Evolutionary conservation across 2,329 filamentous ascomycete species (phyloP).

Genomic region (Pestalotiopsis sp.): DNA sequence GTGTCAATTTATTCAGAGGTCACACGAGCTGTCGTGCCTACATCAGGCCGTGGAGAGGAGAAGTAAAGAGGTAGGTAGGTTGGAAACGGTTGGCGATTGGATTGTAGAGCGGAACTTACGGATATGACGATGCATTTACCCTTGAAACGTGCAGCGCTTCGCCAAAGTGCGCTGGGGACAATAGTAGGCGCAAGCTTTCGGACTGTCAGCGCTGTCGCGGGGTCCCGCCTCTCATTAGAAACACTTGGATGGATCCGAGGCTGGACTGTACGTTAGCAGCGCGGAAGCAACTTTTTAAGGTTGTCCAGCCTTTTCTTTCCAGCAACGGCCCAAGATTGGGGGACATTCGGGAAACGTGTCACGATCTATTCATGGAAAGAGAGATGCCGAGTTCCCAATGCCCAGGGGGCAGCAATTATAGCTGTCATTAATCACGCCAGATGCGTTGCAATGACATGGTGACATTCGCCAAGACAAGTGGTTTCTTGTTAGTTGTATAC

Average conservation of each 20-base stretch:
- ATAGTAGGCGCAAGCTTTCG: background rate
- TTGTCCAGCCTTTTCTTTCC: background rate
- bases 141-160: background rate
- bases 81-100: background rate
- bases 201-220: background rate
- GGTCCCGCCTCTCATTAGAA: background rate
- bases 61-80: background rate
- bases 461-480: background rate
- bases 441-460: background rate
- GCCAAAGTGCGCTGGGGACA: background rate
- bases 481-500: no score
- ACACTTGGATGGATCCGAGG: background rate
- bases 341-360: background rate
- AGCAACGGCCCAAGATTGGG: background rate
- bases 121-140: background rate
- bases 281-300: background rate
- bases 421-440: background rate
- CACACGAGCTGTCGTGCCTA: background rate
- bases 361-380: background rate
- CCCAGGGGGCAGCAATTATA: background rate
- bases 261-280: background rate
- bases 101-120: background rate
- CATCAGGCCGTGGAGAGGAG: background rate
- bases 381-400: background rate
- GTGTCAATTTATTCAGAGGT: background rate